These are phyloP conservation scores for Pestalotiopsis sp. DNA, from an alignment of 2,329 filamentous ascomycete genomes.

Conservation along the genomic window DNA sequence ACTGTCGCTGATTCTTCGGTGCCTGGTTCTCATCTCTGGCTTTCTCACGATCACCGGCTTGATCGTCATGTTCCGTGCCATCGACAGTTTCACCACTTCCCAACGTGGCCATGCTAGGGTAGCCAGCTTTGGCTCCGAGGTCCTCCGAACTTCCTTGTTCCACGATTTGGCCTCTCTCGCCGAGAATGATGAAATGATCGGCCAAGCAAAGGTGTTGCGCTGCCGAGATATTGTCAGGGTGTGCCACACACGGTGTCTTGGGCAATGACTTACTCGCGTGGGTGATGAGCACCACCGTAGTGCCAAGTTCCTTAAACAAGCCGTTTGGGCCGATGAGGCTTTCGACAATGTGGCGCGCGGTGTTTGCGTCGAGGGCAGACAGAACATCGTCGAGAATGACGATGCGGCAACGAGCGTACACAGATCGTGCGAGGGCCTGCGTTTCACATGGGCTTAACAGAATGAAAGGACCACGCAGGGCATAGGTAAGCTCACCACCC, in stretches of 20 bases:
- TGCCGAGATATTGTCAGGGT: constrained; percentile 19
- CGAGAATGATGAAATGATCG: not conserved
- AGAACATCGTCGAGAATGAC: constrained; percentile 39
- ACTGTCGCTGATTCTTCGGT: constrained; percentile 21
- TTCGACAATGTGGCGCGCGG: constrained; percentile 29
- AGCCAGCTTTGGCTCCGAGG: not conserved
- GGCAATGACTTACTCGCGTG: constrained; percentile 28
- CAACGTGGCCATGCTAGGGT: not conserved
- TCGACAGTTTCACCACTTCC: not conserved
- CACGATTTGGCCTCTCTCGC: not conserved
- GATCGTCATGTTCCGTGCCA: not conserved
- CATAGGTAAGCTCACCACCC: constrained; percentile 26
- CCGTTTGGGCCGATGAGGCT: constrained; percentile 34
- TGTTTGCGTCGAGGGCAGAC: constrained; percentile 37
- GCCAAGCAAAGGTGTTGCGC: constrained; percentile 15
- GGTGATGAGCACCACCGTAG: constrained; percentile 35
- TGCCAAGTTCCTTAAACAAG: constrained; percentile 25
- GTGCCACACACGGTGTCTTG: not conserved
- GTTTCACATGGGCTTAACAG: not conserved
- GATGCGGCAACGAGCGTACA: constrained; percentile 32
- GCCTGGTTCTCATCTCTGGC: not conserved
- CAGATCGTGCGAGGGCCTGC: constrained; percentile 40
- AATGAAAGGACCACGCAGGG: not conserved
- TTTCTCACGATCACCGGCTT: not conserved
- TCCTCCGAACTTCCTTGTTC: not conserved